Conservation (phyloP, 2,329 filamentous ascomycete genomes). For the Elsinoe fawcettii region DNA sequence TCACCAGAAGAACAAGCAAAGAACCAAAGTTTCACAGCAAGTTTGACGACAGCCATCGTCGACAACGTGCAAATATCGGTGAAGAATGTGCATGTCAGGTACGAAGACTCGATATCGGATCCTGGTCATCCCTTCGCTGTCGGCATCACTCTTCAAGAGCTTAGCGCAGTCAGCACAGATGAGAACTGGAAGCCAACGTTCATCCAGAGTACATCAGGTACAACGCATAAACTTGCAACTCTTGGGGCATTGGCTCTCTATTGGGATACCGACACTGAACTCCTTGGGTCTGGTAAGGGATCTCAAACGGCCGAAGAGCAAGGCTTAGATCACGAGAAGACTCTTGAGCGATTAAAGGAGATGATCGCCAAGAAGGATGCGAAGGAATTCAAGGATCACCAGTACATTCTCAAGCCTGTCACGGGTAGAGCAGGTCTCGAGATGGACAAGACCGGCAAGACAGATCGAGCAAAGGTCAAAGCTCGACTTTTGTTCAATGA, state of each 20-base stretch:
- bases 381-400: conserved; percentile 53
- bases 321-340: conserved; percentile 61
- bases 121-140: conserved; percentile 92
- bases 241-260: conserved; percentile 87
- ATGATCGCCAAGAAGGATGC: conserved; percentile 70
- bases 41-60: conserved; percentile 89
- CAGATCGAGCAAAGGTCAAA: conserved; percentile 76
- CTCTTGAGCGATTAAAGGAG: conserved; percentile 67
- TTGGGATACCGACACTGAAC: conserved; percentile 89
- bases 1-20: conserved; percentile 93
- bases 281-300: conserved; percentile 76
- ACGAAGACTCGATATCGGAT: conserved; percentile 93
- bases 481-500: conserved; percentile 91
- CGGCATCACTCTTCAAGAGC: conserved; percentile 85
- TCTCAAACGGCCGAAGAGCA: conserved; percentile 53
- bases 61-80: conserved; percentile 97
- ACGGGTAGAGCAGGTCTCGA: conserved; percentile 92
- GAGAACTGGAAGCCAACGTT: conserved; percentile 93
- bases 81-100: conserved; percentile 97
- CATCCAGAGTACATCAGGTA: conserved; percentile 74
- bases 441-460: conserved; percentile 82
- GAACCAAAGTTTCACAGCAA: conserved; percentile 95
- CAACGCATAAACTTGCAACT: conserved; percentile 88
- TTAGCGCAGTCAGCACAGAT: conserved; percentile 95
- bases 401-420: conserved; percentile 93